phyloP scores from a whole-genome alignment of 2,329 filamentous ascomycete species.

The Thielaviopsis punctulata region DNA sequence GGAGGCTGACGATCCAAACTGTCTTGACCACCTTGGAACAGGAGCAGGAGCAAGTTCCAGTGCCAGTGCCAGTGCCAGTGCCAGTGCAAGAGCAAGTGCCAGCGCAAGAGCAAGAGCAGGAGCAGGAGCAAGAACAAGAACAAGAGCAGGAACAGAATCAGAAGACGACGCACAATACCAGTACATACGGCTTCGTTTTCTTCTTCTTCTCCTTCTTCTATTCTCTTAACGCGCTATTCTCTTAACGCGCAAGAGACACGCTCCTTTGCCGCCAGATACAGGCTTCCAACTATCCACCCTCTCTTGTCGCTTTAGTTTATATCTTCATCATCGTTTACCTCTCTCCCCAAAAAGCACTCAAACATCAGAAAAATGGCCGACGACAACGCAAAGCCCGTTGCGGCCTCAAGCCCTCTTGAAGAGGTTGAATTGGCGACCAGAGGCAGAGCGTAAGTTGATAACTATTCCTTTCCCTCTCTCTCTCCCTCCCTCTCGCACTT shows the following conservation, averaged over 20 bases:
- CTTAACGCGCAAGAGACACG: background rate
- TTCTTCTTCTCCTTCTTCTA: background rate
- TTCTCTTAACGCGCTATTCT: too few species aligned
- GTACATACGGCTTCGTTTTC: too few species aligned
- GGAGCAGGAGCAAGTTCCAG: too few species aligned
- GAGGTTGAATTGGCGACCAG: background rate
- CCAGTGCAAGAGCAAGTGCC: too few species aligned
- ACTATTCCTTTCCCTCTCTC: too few species aligned
- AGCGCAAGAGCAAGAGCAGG: too few species aligned
- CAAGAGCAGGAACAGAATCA: too few species aligned
- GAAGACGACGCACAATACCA: too few species aligned
- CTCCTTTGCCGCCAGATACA: background rate
- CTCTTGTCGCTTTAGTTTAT: background rate
- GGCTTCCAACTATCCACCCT: background rate
- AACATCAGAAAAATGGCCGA: constrained; percentile 10
- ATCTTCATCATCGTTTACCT: background rate
- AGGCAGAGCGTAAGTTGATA: constrained; percentile 11
- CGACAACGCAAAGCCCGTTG: constrained; percentile 1
- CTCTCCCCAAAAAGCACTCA: too few species aligned
- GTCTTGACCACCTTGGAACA: background rate
- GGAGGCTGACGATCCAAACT: background rate
- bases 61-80: too few species aligned
- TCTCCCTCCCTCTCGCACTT: too few species aligned
- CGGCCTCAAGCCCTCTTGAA: background rate
- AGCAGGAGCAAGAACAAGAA: too few species aligned